These are phyloP conservation scores for Trichoderma cornu-damae DNA, from an alignment of 2,329 filamentous ascomycete species.

Conservation along the genomic window DNA sequence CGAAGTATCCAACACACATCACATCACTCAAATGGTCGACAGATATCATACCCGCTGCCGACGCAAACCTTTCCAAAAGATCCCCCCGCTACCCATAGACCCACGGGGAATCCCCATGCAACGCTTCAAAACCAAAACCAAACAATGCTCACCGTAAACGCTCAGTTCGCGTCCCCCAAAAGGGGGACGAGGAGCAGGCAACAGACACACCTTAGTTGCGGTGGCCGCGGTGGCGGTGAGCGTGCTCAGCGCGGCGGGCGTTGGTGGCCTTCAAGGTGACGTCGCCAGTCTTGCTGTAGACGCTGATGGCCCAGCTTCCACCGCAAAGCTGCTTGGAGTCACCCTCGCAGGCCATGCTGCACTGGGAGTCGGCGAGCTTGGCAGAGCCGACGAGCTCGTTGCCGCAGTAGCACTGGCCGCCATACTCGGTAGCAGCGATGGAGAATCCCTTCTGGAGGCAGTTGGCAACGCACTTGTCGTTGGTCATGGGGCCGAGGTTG, in stretches of 20 bases:
- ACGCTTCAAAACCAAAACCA: conserved; percentile 10
- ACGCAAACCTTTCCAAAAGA: background rate
- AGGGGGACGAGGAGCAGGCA: background rate
- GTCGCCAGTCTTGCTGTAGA: conserved; percentile 39
- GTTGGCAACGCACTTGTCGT: conserved; percentile 44
- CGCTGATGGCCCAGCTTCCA: conserved; percentile 42
- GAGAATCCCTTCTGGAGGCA: conserved; percentile 40
- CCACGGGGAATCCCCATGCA: background rate
- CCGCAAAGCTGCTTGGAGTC: conserved; percentile 47
- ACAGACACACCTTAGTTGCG: conserved; percentile 24
- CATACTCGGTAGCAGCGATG: conserved; percentile 49
- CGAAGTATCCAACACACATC: conserved; percentile 18
- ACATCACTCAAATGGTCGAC: background rate
- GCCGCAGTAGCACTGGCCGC: conserved; percentile 51
- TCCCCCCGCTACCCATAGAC: background rate
- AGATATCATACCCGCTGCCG: conserved; percentile 18
- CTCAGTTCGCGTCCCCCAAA: background rate
- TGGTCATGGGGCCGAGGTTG: conserved; percentile 40
- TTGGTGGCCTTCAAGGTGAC: conserved; percentile 27
- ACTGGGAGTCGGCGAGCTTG: conserved; percentile 41
- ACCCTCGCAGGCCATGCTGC: conserved; percentile 44
- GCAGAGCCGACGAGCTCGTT: conserved; percentile 32
- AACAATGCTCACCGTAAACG: background rate
- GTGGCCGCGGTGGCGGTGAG: conserved; percentile 31
- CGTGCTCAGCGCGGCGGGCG: conserved; percentile 35